Conservation (phyloP, 148 eudicot genomes). For the Linanthus parryae region DNA sequence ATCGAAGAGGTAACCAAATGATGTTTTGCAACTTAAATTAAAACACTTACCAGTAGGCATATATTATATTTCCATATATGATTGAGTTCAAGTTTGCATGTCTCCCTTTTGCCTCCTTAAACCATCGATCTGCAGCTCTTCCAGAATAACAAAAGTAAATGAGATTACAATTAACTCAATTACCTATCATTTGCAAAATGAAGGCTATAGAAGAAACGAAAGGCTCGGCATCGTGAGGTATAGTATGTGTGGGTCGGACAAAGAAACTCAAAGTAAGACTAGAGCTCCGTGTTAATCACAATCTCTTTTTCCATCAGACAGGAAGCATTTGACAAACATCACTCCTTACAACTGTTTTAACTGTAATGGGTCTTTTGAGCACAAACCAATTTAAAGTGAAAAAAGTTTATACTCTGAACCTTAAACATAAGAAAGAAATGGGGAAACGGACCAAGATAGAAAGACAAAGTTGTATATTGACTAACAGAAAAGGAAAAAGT, state of each 20-base stretch:
- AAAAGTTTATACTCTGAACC: too few relatives aligned
- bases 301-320: neutral
- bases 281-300: neutral
- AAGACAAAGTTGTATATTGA: too few relatives aligned
- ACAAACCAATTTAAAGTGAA: too few relatives aligned
- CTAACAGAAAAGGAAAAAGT: too few relatives aligned
- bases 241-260: neutral
- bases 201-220: neutral
- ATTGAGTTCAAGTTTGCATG: slow-evolving; percentile 57
- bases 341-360: neutral
- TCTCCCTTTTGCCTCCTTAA: slow-evolving; percentile 82
- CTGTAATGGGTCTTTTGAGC: too few relatives aligned
- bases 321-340: neutral
- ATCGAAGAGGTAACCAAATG: too few relatives aligned
- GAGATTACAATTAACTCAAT: neutral
- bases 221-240: neutral
- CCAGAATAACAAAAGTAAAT: slow-evolving; percentile 34
- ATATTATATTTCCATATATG: slow-evolving; percentile 85
- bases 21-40: neutral
- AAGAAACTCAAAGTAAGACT: slow-evolving; percentile 1
- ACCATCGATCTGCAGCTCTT: slow-evolving; percentile 98
- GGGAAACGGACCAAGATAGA: too few relatives aligned
- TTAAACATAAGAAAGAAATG: too few relatives aligned
- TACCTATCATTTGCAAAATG: neutral
- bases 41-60: slow-evolving; percentile 70